Evolutionary conservation across 2,329 filamentous ascomycete genomes (phyloP).

Genomic region (Penicillium concentricum): DNA sequence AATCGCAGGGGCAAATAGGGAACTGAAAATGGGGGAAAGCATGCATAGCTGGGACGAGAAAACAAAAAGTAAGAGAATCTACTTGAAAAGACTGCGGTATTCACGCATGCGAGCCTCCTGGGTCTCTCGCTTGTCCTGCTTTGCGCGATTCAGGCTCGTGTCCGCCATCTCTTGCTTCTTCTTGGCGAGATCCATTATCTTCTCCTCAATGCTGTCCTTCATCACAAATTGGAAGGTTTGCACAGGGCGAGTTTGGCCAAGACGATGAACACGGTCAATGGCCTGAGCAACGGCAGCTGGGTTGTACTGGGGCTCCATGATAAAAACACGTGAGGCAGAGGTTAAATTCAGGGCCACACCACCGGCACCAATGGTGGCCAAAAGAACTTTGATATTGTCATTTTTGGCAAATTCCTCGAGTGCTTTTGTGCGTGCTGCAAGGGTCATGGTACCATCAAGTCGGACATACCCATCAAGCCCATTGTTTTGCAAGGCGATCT

Average conservation of each 20-base stretch:
- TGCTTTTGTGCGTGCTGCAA: slow-evolving; percentile 69
- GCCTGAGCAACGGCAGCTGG: slow-evolving; percentile 93
- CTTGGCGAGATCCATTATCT: slow-evolving; percentile 82
- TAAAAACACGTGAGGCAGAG: slow-evolving; percentile 79
- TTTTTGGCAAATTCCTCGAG: slow-evolving; percentile 78
- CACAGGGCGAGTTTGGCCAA: slow-evolving; percentile 87
- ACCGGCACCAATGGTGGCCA: slow-evolving; percentile 89
- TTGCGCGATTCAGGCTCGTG: slow-evolving; percentile 73
- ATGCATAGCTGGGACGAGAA: background rate
- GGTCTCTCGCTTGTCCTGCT: slow-evolving; percentile 58
- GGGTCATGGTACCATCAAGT: slow-evolving; percentile 87
- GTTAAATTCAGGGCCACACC: slow-evolving; percentile 91
- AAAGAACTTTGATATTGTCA: slow-evolving; percentile 69
- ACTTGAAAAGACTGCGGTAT: slow-evolving; percentile 58
- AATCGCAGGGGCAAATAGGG: background rate
- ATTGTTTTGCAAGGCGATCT: slow-evolving; percentile 68
- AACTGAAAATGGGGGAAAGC: background rate
- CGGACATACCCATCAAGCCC: slow-evolving; percentile 63
- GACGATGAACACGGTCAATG: slow-evolving; percentile 84
- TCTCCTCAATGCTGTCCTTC: slow-evolving; percentile 86
- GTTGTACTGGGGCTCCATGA: slow-evolving; percentile 99
- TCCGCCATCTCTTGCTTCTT: slow-evolving; percentile 92
- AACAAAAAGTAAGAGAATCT: slow-evolving; percentile 4
- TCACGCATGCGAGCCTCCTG: slow-evolving; percentile 65
- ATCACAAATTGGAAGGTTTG: slow-evolving; percentile 88